Evolutionary conservation across 495 filamentous ascomycete species (phyloP), one percentile per base, ranked within the genome.

Genomic region (Penicillium coffeae): DNA sequence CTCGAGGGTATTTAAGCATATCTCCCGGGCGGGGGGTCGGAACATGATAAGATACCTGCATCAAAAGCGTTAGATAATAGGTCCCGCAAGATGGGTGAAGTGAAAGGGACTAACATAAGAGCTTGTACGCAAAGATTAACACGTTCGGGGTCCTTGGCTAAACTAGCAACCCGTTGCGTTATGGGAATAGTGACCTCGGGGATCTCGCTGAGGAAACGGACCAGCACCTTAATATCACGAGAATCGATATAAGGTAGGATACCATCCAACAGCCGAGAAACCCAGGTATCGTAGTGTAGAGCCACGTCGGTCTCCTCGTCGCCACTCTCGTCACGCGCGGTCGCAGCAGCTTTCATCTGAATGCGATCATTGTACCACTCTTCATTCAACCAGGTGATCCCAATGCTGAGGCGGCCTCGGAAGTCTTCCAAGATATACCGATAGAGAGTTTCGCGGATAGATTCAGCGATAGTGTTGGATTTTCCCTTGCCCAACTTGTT

Each of bases 311-410:
- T 38, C 9, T 68, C 60, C 4, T 45, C 45, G 13, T 76, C 65
- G 0, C 75, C 68, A n/a, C 62, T 58, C 3, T 71, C 69, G 8
- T 61, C 55, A 15, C 71, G 70, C 16, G 63, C 60, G 7, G 58
- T 49, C 7, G 67, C 59, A 37, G 73, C 69, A 38, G 59, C 56
- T 30, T 66, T 60, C 64, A 76, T 68, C 50, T 80, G 78, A 19
- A 95, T 66, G 33, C 80, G 80, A 63, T 96, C 94, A 60, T 89
- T 93, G 69, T 95, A 97, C 92, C 92, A 99, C 68, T 99, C 93
- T 65, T 99, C 93, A 57, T 86, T 91, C 20, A 97, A 74, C 93
- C 93, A 99, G 14, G 83, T 79, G 44, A 96, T 85, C 2, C 88
- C 91, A 30, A 90, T 77, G 47, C 89, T 90, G 46, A 97, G 88